A percentile compares a stretch with the other conserved stretches of the same genome.
Conservation (phyloP, 2,329 filamentous ascomycete genomes). For the Pestalotiopsis fici region DNA sequence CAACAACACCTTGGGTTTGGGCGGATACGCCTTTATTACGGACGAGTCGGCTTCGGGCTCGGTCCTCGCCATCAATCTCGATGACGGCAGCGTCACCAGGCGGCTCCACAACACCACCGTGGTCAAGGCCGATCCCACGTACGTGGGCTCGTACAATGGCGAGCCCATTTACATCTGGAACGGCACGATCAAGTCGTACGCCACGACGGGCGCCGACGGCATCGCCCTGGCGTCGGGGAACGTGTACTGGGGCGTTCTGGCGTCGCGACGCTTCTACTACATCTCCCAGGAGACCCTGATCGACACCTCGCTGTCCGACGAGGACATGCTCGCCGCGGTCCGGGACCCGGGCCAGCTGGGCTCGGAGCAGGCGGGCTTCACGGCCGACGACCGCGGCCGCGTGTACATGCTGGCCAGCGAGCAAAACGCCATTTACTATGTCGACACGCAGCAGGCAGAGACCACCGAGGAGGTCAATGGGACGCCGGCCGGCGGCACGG, state of each 20-base stretch:
- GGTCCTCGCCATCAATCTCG: constrained; percentile 38
- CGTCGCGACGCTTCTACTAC: constrained; percentile 40
- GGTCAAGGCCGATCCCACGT: constrained; percentile 36
- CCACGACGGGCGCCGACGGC: constrained; percentile 33
- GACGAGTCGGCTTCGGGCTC: constrained; percentile 37
- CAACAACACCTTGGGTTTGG: constrained; percentile 40
- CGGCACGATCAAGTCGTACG: constrained; percentile 29
- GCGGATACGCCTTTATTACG: constrained; percentile 41
- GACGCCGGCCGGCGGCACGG: constrained; percentile 28
- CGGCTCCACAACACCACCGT: constrained; percentile 38
- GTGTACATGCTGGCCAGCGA: constrained; percentile 41
- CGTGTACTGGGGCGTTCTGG: constrained; percentile 42
- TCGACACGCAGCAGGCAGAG: constrained; percentile 35
- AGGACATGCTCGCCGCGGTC: constrained; percentile 34
- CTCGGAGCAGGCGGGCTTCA: constrained; percentile 41
- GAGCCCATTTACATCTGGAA: constrained; percentile 35
- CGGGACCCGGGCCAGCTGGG: constrained; percentile 38
- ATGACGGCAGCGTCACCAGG: constrained; percentile 32
- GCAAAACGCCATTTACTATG: constrained; percentile 45
- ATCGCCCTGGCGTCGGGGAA: constrained; percentile 40
- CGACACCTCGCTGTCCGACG: constrained; percentile 31
- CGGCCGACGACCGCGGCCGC: constrained; percentile 38
- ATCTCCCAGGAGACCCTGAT: constrained; percentile 34
- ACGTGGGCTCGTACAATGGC: constrained; percentile 37
- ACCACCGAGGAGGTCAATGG: constrained; percentile 35